Conservation (phyloP, 495 filamentous ascomycete species). For the Mycothermus thermophilus region DNA sequence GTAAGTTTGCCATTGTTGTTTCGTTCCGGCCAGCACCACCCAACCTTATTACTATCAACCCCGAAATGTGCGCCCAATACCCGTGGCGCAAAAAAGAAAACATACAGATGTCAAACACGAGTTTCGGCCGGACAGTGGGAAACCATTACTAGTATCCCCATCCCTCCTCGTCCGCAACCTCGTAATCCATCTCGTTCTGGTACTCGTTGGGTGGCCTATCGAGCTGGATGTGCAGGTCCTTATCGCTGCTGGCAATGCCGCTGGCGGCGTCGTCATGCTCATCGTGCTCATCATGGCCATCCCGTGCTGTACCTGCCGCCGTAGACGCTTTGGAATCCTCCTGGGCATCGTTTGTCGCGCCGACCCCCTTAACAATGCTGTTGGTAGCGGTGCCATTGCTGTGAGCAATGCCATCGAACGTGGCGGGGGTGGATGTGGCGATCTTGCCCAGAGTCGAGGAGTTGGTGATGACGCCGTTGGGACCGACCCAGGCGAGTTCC, state of each 20-base stretch:
- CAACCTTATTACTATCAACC: no score
- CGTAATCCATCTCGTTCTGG: constrained; percentile 27
- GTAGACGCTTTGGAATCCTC: not conserved
- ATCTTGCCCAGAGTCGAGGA: not conserved
- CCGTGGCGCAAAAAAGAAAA: no score
- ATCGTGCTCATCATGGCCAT: not conserved
- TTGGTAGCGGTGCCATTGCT: constrained; percentile 1
- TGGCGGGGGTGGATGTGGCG: constrained; percentile 25
- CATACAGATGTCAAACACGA: no score
- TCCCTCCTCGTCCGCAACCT: constrained; percentile 32
- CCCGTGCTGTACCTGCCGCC: not conserved
- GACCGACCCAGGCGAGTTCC: constrained; percentile 56
- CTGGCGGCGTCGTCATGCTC: constrained; percentile 1
- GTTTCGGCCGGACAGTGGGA: no score
- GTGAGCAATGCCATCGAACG: constrained; percentile 41
- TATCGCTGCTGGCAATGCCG: constrained; percentile 14
- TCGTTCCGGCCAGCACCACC: no score
- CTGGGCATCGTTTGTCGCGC: not conserved
- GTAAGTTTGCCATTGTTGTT: no score
- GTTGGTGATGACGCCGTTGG: constrained; percentile 23
- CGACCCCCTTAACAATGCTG: no score
- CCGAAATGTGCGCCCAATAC: no score
- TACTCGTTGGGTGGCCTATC: constrained; percentile 11
- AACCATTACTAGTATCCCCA: constrained; percentile 24
- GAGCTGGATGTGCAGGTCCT: constrained; percentile 21